Conservation (phyloP, 495 filamentous ascomycete genomes). For the Friedmanniomyces endolithicus region DNA sequence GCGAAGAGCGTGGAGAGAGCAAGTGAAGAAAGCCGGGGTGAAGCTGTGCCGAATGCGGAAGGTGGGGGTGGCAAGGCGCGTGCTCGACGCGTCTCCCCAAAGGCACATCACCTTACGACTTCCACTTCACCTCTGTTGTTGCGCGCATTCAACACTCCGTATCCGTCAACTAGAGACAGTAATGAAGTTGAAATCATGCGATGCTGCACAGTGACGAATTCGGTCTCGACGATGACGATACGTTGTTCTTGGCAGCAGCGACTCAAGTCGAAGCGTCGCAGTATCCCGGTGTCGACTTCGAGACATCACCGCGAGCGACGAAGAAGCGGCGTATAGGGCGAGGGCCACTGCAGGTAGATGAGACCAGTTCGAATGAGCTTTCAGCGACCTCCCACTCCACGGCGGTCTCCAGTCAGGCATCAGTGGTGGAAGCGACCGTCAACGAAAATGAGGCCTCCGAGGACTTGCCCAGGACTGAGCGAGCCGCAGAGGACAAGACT, state of each 20-base stretch:
- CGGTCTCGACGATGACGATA: conserved; percentile 26
- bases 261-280: conserved; percentile 26
- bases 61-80: background rate
- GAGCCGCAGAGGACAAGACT: conserved; percentile 1
- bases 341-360: conserved; percentile 3
- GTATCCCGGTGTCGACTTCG: conserved; percentile 7
- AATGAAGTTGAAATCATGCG: background rate
- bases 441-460: conserved; percentile 1
- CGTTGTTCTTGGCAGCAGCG: conserved; percentile 24
- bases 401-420: background rate
- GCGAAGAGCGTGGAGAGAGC: too few species aligned
- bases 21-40: too few species aligned
- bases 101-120: background rate
- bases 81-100: conserved; percentile 1
- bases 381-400: background rate
- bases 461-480: conserved; percentile 15
- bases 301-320: conserved; percentile 8
- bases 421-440: background rate
- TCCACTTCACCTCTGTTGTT: too few species aligned
- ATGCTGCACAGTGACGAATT: conserved; percentile 29
- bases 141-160: too few species aligned
- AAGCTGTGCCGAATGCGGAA: background rate
- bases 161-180: background rate
- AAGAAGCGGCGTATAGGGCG: conserved; percentile 10
- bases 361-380: background rate